Conservation (phyloP, 805 yeast genomes). For the Spathaspora boniae region DNA sequence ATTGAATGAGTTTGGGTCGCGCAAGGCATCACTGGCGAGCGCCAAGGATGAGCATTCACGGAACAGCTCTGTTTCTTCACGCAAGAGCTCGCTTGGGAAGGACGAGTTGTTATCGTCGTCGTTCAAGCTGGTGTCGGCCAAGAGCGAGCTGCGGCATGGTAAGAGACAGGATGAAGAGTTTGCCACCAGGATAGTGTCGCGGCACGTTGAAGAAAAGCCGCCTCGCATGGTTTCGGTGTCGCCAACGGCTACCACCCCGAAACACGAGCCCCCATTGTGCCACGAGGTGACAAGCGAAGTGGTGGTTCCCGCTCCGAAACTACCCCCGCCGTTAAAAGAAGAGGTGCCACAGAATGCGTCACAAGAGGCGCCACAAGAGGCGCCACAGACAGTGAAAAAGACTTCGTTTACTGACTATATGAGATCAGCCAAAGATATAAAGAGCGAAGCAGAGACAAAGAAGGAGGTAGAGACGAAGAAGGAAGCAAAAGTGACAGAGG, state of each 20-base stretch:
- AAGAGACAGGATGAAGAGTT: background rate
- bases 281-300: conserved; percentile 1
- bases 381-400: conserved; percentile 6
- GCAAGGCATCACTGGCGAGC: background rate
- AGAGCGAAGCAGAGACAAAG: conserved; percentile 5
- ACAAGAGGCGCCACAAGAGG: background rate
- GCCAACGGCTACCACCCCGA: background rate
- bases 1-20: background rate
- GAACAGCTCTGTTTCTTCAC: background rate
- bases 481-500: background rate
- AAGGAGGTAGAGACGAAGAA: conserved; percentile 3
- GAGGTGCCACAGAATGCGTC: background rate
- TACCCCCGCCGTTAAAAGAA: background rate
- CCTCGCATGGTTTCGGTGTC: background rate
- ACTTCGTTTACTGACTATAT: conserved; percentile 12
- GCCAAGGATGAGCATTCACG: background rate
- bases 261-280: background rate
- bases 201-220: background rate
- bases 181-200: background rate
- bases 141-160: background rate
- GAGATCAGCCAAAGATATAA: conserved; percentile 8
- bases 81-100: background rate
- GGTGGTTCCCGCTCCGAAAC: background rate
- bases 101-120: background rate
- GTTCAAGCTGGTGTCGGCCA: conserved; percentile 2